Percentiles rank a stretch among this genome's conserved stretches.
phyloP scores from a whole-genome alignment of 495 filamentous ascomycete genomes.

The Penicillium goetzii region DNA sequence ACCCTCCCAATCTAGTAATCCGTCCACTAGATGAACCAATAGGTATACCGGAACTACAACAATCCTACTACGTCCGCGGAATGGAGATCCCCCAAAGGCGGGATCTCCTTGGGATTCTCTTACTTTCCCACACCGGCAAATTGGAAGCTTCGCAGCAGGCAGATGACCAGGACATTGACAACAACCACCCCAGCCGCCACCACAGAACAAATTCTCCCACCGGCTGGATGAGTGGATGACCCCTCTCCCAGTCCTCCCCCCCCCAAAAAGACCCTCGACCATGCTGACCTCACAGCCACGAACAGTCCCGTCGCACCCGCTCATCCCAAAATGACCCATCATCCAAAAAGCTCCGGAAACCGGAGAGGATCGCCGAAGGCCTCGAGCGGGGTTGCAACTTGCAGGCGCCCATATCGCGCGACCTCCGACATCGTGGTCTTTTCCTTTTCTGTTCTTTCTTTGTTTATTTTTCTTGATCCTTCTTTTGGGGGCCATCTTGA shows the following conservation, averaged over 20 bases:
- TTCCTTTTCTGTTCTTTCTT: background rate
- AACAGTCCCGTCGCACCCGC: background rate
- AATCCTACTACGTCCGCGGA: background rate
- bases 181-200: background rate
- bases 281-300: slow-evolving; percentile 1
- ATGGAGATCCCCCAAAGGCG: background rate
- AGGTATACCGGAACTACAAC: background rate
- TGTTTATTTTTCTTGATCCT: background rate
- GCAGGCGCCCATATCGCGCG: slow-evolving; percentile 1
- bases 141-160: background rate
- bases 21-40: background rate
- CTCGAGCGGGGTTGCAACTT: slow-evolving; percentile 4
- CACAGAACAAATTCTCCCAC: background rate
- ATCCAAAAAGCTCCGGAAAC: slow-evolving; percentile 7
- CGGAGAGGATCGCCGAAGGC: background rate
- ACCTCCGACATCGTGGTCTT: background rate
- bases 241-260: background rate
- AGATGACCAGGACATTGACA: slow-evolving; percentile 3
- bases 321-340: background rate
- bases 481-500: background rate
- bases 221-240: background rate
- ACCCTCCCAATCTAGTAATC: background rate
- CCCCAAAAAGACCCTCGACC: background rate
- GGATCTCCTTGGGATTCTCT: background rate
- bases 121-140: background rate